Conservation (phyloP, 1,284 basidiomycete species). For the Malassezia sp. region DNA sequence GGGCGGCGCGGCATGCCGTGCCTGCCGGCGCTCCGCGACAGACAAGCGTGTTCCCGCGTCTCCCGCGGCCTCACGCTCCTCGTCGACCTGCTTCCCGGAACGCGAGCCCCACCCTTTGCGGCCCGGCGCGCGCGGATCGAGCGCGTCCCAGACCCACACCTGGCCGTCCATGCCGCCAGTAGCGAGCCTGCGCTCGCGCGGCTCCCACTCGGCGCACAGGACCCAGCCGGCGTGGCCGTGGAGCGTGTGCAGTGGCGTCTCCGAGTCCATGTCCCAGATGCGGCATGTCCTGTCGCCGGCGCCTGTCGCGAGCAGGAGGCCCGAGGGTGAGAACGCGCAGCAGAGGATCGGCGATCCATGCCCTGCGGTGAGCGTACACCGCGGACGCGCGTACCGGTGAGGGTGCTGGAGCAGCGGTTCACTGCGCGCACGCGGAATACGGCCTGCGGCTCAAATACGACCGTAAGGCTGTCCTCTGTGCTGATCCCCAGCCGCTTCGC, state of each 20-base stretch:
- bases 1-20: constrained; percentile 32
- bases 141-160: constrained; percentile 41
- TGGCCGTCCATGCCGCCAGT: constrained; percentile 53
- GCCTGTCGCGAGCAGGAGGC: constrained; percentile 78
- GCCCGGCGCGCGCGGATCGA: constrained; percentile 25
- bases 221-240: constrained; percentile 90
- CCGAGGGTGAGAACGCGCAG: constrained; percentile 87
- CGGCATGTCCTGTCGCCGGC: constrained; percentile 87
- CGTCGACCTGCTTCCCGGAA: constrained; percentile 31
- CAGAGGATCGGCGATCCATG: constrained; percentile 89
- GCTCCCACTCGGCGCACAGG: constrained; percentile 92
- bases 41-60: constrained; percentile 21
- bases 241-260: constrained; percentile 77
- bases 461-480: constrained; percentile 38
- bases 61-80: constrained; percentile 20
- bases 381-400: no score
- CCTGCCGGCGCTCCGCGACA: constrained; percentile 30
- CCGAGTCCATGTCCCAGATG: constrained; percentile 87
- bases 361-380: no score
- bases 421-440: constrained; percentile 89
- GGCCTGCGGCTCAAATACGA: constrained; percentile 61
- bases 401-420: constrained; percentile 78
- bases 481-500: constrained; percentile 39
- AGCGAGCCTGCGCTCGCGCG: constrained; percentile 73
- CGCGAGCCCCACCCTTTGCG: constrained; percentile 31